Evolutionary conservation across 2,329 filamentous ascomycete species (phyloP).

Genomic region (Apiospora saccharicola): DNA sequence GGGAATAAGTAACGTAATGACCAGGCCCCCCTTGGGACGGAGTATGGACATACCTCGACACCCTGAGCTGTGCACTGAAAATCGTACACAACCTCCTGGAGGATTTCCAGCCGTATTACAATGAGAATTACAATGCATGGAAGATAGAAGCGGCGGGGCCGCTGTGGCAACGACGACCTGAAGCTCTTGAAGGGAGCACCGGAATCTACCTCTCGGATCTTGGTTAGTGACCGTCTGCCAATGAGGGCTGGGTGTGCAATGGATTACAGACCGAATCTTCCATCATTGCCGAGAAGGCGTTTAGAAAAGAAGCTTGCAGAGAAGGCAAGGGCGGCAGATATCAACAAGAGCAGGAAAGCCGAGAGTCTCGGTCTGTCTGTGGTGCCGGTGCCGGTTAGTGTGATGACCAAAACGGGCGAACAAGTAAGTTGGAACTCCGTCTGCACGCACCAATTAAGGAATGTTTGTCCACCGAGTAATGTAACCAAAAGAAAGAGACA

Average conservation of each 20-base stretch:
- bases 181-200: slow-evolving; percentile 45
- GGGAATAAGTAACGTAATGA: neutral
- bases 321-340: slow-evolving; percentile 53
- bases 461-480: slow-evolving; percentile 54
- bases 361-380: slow-evolving; percentile 59
- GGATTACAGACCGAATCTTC: slow-evolving; percentile 50
- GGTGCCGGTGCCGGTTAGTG: neutral
- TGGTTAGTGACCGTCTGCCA: neutral
- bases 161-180: slow-evolving; percentile 49
- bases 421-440: neutral
- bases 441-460: slow-evolving; percentile 53
- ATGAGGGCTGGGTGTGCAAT: neutral
- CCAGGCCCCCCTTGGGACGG: neutral
- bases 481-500: slow-evolving; percentile 57
- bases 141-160: slow-evolving; percentile 56
- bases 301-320: slow-evolving; percentile 50
- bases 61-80: slow-evolving; percentile 60
- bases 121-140: slow-evolving; percentile 53
- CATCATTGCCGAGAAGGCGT: slow-evolving; percentile 56
- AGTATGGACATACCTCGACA: slow-evolving; percentile 50
- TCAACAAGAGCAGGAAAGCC: slow-evolving; percentile 53
- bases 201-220: slow-evolving; percentile 33
- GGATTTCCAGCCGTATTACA: slow-evolving; percentile 56
- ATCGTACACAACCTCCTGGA: slow-evolving; percentile 53
- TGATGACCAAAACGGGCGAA: neutral